Evolutionary conservation across 306 rosid species (phyloP).

Genomic region (Vigna nakashimae): DNA sequence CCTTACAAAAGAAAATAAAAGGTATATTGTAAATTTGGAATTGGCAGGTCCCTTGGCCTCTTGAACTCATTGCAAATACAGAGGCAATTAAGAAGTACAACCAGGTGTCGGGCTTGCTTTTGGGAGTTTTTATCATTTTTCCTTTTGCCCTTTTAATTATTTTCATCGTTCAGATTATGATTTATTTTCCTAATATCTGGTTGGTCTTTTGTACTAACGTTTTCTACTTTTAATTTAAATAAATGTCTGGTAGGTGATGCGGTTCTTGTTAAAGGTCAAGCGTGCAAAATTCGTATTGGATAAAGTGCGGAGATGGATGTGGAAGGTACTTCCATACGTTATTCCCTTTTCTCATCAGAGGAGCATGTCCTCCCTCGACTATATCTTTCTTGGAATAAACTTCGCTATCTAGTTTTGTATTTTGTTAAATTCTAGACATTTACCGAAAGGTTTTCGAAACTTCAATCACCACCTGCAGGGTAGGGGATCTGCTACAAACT

Average conservation of each 20-base stretch:
- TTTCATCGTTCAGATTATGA: conserved; percentile 21
- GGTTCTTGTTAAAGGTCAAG: conserved; percentile 92
- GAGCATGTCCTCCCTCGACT: conserved; percentile 22
- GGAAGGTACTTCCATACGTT: conserved; percentile 72
- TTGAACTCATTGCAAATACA: conserved; percentile 89
- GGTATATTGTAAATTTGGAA: conserved; percentile 39
- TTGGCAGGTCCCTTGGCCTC: conserved; percentile 97
- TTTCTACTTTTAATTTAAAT: conserved; percentile 7
- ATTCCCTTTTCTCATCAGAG: conserved; percentile 30
- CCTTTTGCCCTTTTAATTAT: conserved; percentile 27
- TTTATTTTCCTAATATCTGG: conserved; percentile 27
- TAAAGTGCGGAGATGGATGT: conserved; percentile 98
- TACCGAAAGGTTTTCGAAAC: conserved; percentile 29
- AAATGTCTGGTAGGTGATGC: conserved; percentile 70
- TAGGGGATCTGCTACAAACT: conserved; percentile 62
- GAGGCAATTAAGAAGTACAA: conserved; percentile 96
- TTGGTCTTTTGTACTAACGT: conserved; percentile 34
- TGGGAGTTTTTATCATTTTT: background rate
- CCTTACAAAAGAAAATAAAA: background rate
- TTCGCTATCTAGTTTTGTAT: conserved; percentile 26
- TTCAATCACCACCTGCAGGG: conserved; percentile 66
- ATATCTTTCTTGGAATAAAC: conserved; percentile 32
- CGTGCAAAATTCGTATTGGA: conserved; percentile 93
- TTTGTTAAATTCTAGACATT: conserved; percentile 23
- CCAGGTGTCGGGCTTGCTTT: conserved; percentile 63